Conservation (phyloP, 192 early-diverging fungal species). For the Cetraspora pellucida region DNA sequence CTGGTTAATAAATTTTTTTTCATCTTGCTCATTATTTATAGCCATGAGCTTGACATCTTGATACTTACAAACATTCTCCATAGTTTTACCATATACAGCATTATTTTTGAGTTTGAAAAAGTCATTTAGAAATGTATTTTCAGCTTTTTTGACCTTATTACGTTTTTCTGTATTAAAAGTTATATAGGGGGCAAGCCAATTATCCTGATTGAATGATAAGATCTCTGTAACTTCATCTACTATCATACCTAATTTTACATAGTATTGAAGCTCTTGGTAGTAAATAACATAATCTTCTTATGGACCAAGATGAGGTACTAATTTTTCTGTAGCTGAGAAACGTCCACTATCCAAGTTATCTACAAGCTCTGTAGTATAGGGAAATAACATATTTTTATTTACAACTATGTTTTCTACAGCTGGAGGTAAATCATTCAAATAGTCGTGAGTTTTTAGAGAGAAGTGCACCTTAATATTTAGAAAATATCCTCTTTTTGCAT, state of each 20-base stretch:
- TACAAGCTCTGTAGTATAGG: too few relatives aligned
- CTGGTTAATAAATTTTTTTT: neutral
- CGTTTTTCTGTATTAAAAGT: constrained; percentile 9
- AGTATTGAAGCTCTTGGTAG: constrained; percentile 14
- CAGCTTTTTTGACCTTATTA: neutral
- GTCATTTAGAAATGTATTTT: neutral
- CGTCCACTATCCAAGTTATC: too few relatives aligned
- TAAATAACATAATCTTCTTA: neutral
- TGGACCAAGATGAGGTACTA: neutral
- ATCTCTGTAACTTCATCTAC: constrained; percentile 10
- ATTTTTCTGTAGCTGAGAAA: too few relatives aligned
- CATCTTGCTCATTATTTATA: neutral
- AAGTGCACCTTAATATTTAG: too few relatives aligned
- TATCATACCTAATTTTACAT: neutral
- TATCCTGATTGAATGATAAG: constrained; percentile 3
- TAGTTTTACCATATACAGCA: neutral
- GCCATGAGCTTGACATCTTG: constrained; percentile 10
- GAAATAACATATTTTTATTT: too few relatives aligned
- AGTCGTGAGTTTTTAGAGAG: neutral
- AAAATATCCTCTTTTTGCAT: too few relatives aligned
- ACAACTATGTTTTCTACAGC: too few relatives aligned
- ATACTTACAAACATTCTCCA: too few relatives aligned
- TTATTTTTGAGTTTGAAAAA: constrained; percentile 22
- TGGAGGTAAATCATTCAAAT: constrained; percentile 2
- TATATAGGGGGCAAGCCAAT: constrained; percentile 18